Evolutionary conservation across 768 basidiomycete genomes (phyloP).

Genomic region (Kwoniella sp.): DNA sequence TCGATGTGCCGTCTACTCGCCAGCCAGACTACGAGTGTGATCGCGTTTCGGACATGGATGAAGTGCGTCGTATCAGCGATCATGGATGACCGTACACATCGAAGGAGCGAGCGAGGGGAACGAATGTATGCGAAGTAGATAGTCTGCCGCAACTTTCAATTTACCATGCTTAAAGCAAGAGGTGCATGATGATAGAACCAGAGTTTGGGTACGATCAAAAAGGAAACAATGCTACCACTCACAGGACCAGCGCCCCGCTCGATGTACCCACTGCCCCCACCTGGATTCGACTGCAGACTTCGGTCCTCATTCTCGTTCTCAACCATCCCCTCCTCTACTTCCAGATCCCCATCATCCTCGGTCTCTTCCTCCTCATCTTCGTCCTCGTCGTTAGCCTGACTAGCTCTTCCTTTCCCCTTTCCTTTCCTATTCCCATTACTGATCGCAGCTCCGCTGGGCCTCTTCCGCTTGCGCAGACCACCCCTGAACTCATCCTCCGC

Average conservation of each 20-base stretch:
- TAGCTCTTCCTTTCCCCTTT: constrained; percentile 16
- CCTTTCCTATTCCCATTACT: constrained; percentile 4
- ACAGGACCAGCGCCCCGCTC: constrained; percentile 20
- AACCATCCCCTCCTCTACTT: constrained; percentile 29
- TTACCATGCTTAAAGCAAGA: too few species aligned
- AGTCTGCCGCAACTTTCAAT: too few species aligned
- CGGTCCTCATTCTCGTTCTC: constrained; percentile 16
- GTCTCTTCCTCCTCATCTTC: constrained; percentile 23
- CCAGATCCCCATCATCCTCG: constrained; percentile 21
- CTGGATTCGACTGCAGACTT: background rate
- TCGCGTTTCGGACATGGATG: too few species aligned
- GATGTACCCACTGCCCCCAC: constrained; percentile 10
- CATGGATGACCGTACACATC: too few species aligned
- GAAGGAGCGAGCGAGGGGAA: too few species aligned
- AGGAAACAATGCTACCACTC: background rate
- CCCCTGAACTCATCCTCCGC: constrained; percentile 32
- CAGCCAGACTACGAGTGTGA: constrained; percentile 6
- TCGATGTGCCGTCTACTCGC: constrained; percentile 9
- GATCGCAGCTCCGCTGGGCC: constrained; percentile 1
- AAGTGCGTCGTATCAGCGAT: background rate
- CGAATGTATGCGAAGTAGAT: too few species aligned
- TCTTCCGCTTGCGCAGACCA: constrained; percentile 26
- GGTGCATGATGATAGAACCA: too few species aligned
- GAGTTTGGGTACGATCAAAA: background rate
- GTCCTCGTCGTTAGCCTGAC: constrained; percentile 11